Evolutionary conservation across 495 filamentous ascomycete species (phyloP).

Genomic region (Elasticomyces elasticus): DNA sequence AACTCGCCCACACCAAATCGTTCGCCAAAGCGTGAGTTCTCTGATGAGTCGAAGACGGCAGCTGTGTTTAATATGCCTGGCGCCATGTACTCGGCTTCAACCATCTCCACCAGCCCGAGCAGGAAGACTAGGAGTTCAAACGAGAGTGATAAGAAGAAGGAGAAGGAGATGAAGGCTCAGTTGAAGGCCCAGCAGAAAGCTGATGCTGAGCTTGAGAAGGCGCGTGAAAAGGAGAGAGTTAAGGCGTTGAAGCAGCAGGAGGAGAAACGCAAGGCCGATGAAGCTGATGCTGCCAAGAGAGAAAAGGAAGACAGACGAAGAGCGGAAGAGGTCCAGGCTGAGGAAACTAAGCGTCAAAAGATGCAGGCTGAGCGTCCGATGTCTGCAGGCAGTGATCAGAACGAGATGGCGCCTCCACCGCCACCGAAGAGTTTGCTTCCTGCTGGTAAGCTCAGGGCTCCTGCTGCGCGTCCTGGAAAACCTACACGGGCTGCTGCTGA

Average conservation of each 20-base stretch:
- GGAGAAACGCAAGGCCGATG: constrained; percentile 12
- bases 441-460: constrained; percentile 39
- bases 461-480: constrained; percentile 54
- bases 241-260: constrained; percentile 28
- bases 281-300: constrained; percentile 12
- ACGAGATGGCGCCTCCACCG: constrained; percentile 46
- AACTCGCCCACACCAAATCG: constrained; percentile 32
- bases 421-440: constrained; percentile 46
- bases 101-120: constrained; percentile 24
- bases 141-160: constrained; percentile 58
- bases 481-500: constrained; percentile 59
- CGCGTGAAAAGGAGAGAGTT: constrained; percentile 50
- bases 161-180: constrained; percentile 51
- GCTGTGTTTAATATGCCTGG: constrained; percentile 21
- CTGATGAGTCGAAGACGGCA: constrained; percentile 15
- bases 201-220: constrained; percentile 52
- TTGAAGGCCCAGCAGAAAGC: constrained; percentile 36
- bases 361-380: constrained; percentile 10
- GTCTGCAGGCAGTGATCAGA: constrained; percentile 31
- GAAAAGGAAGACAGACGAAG: constrained; percentile 12
- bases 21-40: constrained; percentile 22
- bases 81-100: constrained; percentile 16
- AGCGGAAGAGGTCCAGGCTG: background rate
- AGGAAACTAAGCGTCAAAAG: background rate
- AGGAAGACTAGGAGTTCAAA: constrained; percentile 63